These are phyloP conservation scores for Avena eriantha DNA, from an alignment of 176 grass and related monocot genomes.

Conservation along the genomic window DNA sequence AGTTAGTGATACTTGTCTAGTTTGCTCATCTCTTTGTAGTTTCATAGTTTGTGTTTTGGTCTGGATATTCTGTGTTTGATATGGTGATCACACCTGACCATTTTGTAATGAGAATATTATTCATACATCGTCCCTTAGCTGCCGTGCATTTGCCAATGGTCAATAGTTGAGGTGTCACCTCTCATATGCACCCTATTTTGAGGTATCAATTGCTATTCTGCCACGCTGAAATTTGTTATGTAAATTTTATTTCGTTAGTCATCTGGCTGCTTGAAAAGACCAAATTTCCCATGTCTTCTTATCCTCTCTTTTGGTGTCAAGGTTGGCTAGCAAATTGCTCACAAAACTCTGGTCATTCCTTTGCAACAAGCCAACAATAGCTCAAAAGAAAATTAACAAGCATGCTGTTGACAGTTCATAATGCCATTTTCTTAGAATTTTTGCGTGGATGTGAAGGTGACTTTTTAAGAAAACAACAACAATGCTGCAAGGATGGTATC, in stretches of 20 bases:
- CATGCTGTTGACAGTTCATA: not conserved
- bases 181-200: not conserved
- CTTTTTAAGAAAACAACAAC: not conserved
- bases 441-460: not conserved
- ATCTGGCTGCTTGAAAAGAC: not conserved
- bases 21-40: not conserved
- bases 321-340: not conserved
- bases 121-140: not conserved
- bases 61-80: not conserved
- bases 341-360: not conserved
- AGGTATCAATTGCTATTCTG: not conserved
- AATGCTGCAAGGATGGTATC: not conserved
- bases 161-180: slow-evolving; percentile 7
- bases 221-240: not conserved
- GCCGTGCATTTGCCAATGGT: not conserved
- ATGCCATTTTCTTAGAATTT: not conserved
- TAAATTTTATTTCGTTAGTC: not conserved
- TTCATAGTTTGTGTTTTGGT: not conserved
- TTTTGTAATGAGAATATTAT: not conserved
- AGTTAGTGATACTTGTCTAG: not conserved
- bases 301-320: not conserved
- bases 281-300: not conserved
- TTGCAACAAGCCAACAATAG: not conserved
- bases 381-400: not conserved
- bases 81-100: not conserved